A percentile compares a stretch with the other conserved stretches of the same genome.
Evolutionary conservation across 2,329 filamentous ascomycete genomes (phyloP).

Genomic region (Monilinia laxa): DNA sequence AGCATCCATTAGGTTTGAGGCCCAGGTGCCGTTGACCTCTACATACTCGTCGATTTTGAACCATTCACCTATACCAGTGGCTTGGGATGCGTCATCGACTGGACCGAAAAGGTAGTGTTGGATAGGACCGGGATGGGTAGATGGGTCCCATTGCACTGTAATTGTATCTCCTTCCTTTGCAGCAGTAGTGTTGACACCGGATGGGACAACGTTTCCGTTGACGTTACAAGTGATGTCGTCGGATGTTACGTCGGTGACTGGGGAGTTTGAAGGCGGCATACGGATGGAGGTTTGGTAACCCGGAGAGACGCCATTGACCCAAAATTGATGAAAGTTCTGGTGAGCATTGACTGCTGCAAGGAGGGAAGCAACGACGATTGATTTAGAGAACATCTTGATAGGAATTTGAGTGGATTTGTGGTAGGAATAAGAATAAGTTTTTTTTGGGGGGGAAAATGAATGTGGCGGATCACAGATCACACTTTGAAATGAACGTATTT

Average conservation of each 20-base stretch:
- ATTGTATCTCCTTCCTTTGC: conserved; percentile 42
- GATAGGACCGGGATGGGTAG: conserved; percentile 44
- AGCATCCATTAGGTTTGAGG: conserved; percentile 37
- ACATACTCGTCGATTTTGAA: conserved; percentile 40
- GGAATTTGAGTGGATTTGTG: neutral
- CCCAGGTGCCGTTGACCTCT: conserved; percentile 38
- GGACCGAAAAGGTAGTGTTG: conserved; percentile 44
- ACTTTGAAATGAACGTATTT: conserved; percentile 15
- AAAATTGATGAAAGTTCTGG: conserved; percentile 47
- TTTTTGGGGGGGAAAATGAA: conserved; percentile 29
- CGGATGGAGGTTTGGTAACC: conserved; percentile 44
- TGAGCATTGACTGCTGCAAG: conserved; percentile 40
- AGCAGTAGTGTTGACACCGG: conserved; percentile 39
- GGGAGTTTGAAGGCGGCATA: conserved; percentile 51
- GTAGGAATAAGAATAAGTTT: conserved; percentile 30
- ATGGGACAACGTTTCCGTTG: conserved; percentile 40
- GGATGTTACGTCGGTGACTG: conserved; percentile 48
- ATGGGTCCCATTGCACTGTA: conserved; percentile 44
- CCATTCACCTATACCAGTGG: conserved; percentile 39
- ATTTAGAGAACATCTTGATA: conserved; percentile 37
- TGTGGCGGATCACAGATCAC: conserved; percentile 24
- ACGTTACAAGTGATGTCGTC: conserved; percentile 52
- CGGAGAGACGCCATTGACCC: conserved; percentile 43
- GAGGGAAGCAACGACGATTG: conserved; percentile 34
- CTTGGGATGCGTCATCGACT: conserved; percentile 34